phyloP scores from a whole-genome alignment of 306 rosid genomes.

The Fragaria vesca region DNA sequence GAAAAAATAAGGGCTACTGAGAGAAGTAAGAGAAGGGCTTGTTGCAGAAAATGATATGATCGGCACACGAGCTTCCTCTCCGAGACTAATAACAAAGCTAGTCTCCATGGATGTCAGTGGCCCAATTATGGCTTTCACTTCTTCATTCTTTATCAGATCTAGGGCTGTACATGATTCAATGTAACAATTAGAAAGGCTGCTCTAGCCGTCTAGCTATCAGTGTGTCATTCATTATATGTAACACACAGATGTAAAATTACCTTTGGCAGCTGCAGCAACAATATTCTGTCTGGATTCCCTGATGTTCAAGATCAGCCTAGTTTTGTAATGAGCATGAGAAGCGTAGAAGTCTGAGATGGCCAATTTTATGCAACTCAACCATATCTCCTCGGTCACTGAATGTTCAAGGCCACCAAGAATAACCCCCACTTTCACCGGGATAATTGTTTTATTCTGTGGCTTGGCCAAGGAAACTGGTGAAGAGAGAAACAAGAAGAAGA shows the following conservation, averaged over 20 bases:
- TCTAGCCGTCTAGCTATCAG: no score
- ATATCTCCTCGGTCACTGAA: constrained; percentile 9
- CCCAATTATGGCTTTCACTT: not conserved
- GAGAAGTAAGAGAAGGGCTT: not conserved
- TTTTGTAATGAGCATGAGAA: not conserved
- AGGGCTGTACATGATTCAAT: not conserved
- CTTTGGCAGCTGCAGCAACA: constrained; percentile 29
- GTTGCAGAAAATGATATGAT: not conserved
- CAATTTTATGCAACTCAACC: not conserved
- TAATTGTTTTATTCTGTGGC: not conserved
- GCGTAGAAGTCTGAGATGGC: not conserved
- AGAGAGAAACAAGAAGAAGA: not conserved
- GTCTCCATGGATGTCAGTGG: not conserved
- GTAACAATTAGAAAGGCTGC: no score
- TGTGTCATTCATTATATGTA: not conserved
- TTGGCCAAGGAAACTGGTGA: not conserved
- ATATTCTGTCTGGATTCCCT: not conserved
- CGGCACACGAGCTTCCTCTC: not conserved
- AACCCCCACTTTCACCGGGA: constrained; percentile 30
- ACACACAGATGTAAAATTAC: not conserved
- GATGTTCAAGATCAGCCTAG: not conserved
- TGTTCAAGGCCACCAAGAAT: constrained; percentile 15
- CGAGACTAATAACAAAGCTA: not conserved
- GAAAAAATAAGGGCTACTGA: constrained; percentile 41
- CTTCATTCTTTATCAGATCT: not conserved